Evolutionary conservation across 2,329 filamentous ascomycete genomes (phyloP).

Genomic region (Penicillium freii): DNA sequence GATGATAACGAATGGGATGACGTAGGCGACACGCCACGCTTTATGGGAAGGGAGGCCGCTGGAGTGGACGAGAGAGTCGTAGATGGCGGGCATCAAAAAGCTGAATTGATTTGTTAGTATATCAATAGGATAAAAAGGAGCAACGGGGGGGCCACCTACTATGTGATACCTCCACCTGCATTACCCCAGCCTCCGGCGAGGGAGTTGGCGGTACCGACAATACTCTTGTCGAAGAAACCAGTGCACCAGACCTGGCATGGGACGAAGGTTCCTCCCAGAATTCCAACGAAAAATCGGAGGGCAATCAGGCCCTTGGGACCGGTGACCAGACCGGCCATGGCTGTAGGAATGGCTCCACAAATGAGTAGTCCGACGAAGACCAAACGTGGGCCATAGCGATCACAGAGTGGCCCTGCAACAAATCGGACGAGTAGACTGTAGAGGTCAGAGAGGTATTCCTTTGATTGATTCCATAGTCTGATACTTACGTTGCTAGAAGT

Average conservation of each 20-base stretch:
- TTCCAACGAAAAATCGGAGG: conserved; percentile 46
- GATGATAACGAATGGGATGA: conserved; percentile 79
- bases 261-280: conserved; percentile 46
- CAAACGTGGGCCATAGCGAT: conserved; percentile 74
- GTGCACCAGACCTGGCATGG: conserved; percentile 87
- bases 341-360: conserved; percentile 74
- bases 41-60: conserved; percentile 62
- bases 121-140: not conserved
- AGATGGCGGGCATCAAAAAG: conserved; percentile 89
- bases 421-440: conserved; percentile 69
- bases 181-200: conserved; percentile 84
- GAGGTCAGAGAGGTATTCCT: not conserved
- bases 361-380: conserved; percentile 79
- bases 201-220: conserved; percentile 85
- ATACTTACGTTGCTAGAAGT: conserved; percentile 62
- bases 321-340: conserved; percentile 73
- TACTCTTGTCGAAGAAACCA: conserved; percentile 88
- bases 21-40: conserved; percentile 81
- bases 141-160: conserved; percentile 41
- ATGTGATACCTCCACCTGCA: conserved; percentile 83
- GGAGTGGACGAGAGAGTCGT: conserved; percentile 66
- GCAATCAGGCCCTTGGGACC: conserved; percentile 55
- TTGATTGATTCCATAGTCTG: not conserved
- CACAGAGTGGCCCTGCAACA: conserved; percentile 78
- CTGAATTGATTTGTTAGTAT: conserved; percentile 18